These are phyloP conservation scores for Fraxinus greggii DNA, from an alignment of 305 asterid species.

Conservation along the genomic window DNA sequence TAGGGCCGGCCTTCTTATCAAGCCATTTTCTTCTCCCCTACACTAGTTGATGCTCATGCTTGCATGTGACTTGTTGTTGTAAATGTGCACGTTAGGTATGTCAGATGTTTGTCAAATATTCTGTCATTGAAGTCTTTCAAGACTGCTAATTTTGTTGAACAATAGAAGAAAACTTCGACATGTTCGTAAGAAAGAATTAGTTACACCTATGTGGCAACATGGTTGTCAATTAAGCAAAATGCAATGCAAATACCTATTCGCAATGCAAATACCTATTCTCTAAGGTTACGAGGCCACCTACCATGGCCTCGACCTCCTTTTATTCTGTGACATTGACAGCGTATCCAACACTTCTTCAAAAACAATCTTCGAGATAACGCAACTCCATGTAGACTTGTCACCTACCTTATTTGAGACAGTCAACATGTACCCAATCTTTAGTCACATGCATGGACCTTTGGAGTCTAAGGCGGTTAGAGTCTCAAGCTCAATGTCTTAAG, in stretches of 20 bases:
- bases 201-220: not conserved
- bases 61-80: not conserved
- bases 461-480: not conserved
- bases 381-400: not conserved
- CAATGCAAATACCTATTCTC: not conserved
- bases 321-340: not conserved
- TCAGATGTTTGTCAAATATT: not conserved
- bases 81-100: not conserved
- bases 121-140: not conserved
- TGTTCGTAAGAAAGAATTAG: not conserved
- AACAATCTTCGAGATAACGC: too few species aligned
- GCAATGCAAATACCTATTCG: not conserved
- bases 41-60: not conserved
- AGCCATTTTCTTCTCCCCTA: not conserved
- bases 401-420: not conserved
- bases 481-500: not conserved
- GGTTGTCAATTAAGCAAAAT: not conserved
- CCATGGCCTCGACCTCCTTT: not conserved
- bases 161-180: not conserved
- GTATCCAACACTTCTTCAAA: not conserved
- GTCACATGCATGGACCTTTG: not conserved
- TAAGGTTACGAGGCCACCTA: not conserved
- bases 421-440: not conserved
- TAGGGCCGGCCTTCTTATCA: not conserved
- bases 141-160: not conserved